Percentiles rank a stretch among this genome's conserved stretches.
Conservation (phyloP, 2,329 filamentous ascomycete species). For the Dothideomycetes sp. region DNA sequence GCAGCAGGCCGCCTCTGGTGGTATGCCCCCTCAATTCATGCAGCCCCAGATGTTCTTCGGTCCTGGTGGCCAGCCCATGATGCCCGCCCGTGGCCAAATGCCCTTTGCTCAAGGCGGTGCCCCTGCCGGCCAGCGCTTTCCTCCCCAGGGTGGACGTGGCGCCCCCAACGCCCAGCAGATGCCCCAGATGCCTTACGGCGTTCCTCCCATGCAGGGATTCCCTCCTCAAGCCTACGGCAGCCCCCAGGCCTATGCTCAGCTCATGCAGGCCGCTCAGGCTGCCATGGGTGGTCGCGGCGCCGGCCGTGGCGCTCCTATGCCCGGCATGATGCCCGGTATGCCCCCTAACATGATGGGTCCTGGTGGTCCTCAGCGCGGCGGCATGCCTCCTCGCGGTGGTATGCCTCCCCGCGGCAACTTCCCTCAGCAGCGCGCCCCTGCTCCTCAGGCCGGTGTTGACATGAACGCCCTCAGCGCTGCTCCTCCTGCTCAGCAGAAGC, state of each 20-base stretch:
- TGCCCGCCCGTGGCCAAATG: constrained; percentile 50
- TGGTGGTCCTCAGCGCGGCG: constrained; percentile 19
- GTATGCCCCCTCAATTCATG: constrained; percentile 74
- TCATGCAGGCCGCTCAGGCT: constrained; percentile 62
- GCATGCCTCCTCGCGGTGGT: constrained; percentile 27
- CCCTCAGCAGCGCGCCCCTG: constrained; percentile 26
- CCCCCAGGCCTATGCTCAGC: constrained; percentile 50
- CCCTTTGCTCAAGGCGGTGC: constrained; percentile 45
- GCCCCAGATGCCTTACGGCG: constrained; percentile 74
- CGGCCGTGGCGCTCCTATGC: constrained; percentile 56
- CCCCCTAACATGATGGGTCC: constrained; percentile 54
- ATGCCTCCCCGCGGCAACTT: constrained; percentile 27
- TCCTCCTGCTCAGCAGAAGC: constrained; percentile 78
- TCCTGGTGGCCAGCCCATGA: constrained; percentile 59
- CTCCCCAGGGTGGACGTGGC: constrained; percentile 76
- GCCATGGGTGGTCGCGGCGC: constrained; percentile 53
- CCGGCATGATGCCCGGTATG: constrained; percentile 46
- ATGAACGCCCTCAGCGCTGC: constrained; percentile 40
- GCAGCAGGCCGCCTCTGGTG: constrained; percentile 75
- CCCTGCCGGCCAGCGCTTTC: constrained; percentile 70
- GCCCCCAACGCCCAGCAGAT: constrained; percentile 68
- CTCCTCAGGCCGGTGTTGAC: constrained; percentile 31
- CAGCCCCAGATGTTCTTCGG: constrained; percentile 81
- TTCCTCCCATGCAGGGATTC: constrained; percentile 58
- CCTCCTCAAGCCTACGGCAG: constrained; percentile 65